Evolutionary conservation across 2,329 filamentous ascomycete species (phyloP), one percentile per base, ranked within the genome.

Genomic region (Calonectria pseudoreteaudii): DNA sequence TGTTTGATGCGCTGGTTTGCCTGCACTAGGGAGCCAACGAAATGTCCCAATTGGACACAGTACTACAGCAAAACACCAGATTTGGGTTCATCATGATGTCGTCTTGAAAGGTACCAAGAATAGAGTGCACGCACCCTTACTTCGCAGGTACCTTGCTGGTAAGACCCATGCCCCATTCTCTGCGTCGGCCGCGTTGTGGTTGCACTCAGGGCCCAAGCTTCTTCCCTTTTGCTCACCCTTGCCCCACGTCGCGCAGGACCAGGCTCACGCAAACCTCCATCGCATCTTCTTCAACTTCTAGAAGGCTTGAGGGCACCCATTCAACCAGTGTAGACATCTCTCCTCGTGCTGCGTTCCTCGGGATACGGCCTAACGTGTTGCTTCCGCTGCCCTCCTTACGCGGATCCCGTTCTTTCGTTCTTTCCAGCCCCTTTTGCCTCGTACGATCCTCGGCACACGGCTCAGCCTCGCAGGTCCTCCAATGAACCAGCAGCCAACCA

Each of bases 201-300:
- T 76, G 67, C 74, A 77, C 73, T n/a, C 72, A 72, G 68, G 60
- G 76, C 77, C 78, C 74, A 78, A 80, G 78, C 79, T 79, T 80
- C 74, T 73, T 52, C 36, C 66, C 41, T 44, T 44, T 44, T 56
- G 52, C 71, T 60, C 36, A 62, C 76, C 75, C 70, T 68, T 66
- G 66, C 68, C 74, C 79, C 77, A 80, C 75, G 78, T 78, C 66
- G 66, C 52, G 36, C 44, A 68, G 64, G 66, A 47, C 58, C 58
- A 30, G 50, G 58, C 49, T 56, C 64, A 72, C 71, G 52, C 71
- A 71, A 72, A 70, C 64, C 65, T 52, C 70, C 56, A 30, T 71
- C 68, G 41, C 38, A 50, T 47, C 36, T 44, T 70, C 56, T 16
- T 52, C 66, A 58, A 64, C 75, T 76, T 80, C 78, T 77, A 78